These are phyloP conservation scores for Penicillium steckii DNA, from an alignment of 495 filamentous ascomycete species.

Conservation along the genomic window DNA sequence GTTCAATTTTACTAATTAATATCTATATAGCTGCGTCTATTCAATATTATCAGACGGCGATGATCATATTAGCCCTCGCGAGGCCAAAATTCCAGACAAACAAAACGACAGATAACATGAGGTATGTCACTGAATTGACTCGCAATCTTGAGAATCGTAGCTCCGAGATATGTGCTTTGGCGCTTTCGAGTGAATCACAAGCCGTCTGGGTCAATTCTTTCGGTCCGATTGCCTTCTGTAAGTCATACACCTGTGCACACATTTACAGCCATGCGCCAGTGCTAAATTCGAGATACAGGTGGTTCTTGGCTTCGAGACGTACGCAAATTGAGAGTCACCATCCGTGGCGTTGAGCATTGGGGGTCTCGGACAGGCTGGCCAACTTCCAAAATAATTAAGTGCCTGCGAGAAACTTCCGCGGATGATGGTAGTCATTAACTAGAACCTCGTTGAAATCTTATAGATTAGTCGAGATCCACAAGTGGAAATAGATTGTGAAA, in stretches of 20 bases:
- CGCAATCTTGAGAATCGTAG: conserved; percentile 23
- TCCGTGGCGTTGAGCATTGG: conserved; percentile 5
- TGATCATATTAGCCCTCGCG: conserved; percentile 20
- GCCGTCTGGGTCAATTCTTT: conserved; percentile 38
- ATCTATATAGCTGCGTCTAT: conserved; percentile 16
- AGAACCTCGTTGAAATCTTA: no score
- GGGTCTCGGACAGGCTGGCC: conserved; percentile 8
- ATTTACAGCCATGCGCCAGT: neutral
- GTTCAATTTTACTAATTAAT: neutral
- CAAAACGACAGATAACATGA: conserved; percentile 6
- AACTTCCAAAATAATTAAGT: neutral
- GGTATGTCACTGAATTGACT: conserved; percentile 8
- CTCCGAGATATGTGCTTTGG: conserved; percentile 29
- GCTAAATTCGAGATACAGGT: conserved; percentile 9
- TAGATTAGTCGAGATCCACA: neutral
- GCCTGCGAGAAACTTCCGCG: conserved; percentile 1
- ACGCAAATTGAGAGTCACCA: neutral
- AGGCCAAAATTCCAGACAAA: conserved; percentile 2
- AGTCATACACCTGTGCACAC: conserved; percentile 6
- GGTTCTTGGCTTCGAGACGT: conserved; percentile 16
- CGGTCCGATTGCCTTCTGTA: conserved; percentile 39
- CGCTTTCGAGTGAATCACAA: conserved; percentile 31
- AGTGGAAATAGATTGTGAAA: neutral
- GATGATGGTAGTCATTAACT: no score
- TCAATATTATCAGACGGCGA: conserved; percentile 31